Evolutionary conservation across 148 eudicot species (phyloP), one percentile per base, ranked within the genome.

Genomic region (Cornus suecica): DNA sequence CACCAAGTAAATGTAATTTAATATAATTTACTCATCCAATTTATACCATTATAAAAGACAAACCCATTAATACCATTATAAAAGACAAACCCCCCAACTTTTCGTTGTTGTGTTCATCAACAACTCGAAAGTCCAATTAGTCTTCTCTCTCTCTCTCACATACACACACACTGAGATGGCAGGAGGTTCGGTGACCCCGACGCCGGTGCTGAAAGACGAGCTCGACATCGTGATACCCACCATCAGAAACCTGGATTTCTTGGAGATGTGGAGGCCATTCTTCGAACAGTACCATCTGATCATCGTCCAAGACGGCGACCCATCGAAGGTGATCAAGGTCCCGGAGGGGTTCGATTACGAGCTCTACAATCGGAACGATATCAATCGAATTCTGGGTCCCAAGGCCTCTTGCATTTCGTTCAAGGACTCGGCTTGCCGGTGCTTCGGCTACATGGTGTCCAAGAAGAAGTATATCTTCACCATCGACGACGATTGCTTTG

Each of bases 291-390:
- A 80, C 79, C 83, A 80, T 24, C 69, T 80, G 20, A 76, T 80
- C 72, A 80, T 80, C 30, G 76, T 80, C 65, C 83, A 81, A 75
- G 83, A 81, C n/a, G 83, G 80, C 25, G 83, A 81, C 75, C 80
- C 80, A 30, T 32, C 71, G 11, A 67, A 71, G 63, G 42, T 30
- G 27, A 68, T 81, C 37, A 67, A 73, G 14, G 83, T 81, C 41
- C 83, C 83, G 5, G 80, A 81, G 8, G 83, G 83, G 0, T 81
- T 76, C 30, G 83, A 81, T 34, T 76, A 81, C 28, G 77, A 81
- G 32, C 68, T 80, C 42, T 76, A 80, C 34, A 80, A 80, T 54
- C 71, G 76, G 7, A 73, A 80, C 23, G 83, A 80, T 32, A 80
- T 80, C 42, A 80, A 80, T 41, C 60, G 83, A 31, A 76, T 80